Conservation (phyloP, 1,284 basidiomycete species). For the Bjerkandera adusta region DNA sequence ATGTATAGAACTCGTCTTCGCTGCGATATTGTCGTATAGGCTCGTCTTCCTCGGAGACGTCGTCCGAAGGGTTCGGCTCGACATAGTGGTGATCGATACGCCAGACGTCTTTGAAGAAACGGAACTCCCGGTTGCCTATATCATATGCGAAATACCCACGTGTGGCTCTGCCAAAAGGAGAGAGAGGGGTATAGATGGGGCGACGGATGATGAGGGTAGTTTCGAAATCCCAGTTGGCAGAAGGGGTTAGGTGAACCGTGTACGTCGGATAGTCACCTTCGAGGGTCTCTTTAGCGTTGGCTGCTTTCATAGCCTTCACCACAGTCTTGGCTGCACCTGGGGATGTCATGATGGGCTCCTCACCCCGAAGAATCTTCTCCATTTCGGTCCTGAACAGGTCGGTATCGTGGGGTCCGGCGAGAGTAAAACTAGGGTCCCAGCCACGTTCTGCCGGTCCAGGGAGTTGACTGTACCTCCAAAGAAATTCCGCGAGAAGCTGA, state of each 20-base stretch:
- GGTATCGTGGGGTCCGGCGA: not conserved
- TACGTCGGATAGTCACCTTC: too few relatives aligned
- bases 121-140: not conserved
- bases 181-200: not conserved
- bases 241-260: too few relatives aligned
- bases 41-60: too few relatives aligned
- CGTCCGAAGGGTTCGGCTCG: not conserved
- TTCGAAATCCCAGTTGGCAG: too few relatives aligned
- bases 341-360: too few relatives aligned
- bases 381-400: not conserved
- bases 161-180: not conserved
- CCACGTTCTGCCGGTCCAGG: not conserved
- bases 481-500: conserved; percentile 23
- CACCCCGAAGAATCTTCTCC: too few relatives aligned
- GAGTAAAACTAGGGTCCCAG: not conserved
- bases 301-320: too few relatives aligned
- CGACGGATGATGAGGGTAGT: conserved; percentile 2
- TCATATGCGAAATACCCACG: conserved; percentile 5
- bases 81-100: not conserved
- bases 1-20: too few relatives aligned
- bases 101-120: conserved; percentile 6
- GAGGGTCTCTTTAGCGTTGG: too few relatives aligned
- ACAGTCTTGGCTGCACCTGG: too few relatives aligned
- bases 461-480: conserved; percentile 24
- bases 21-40: too few relatives aligned